Conservation (phyloP, 83 land plant genomes). For the Thuja plicata region DNA sequence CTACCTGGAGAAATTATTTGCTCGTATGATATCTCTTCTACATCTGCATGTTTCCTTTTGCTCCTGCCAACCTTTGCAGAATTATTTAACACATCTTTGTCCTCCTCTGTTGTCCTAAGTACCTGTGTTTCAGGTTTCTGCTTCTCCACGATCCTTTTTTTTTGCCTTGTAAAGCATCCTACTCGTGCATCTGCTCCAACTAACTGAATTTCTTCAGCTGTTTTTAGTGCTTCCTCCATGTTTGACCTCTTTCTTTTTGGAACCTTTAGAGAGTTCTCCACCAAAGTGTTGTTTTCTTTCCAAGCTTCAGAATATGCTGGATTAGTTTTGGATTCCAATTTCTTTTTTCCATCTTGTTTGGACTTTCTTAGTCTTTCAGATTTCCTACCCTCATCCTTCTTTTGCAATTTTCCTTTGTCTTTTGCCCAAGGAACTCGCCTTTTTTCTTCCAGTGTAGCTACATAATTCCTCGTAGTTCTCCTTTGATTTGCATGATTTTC, state of each 20-base stretch:
- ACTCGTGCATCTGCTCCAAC: constrained; percentile 12
- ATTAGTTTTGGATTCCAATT: constrained; percentile 2
- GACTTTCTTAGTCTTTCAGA: constrained; percentile 3
- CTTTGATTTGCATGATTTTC: constrained; percentile 4
- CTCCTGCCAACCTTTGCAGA: not conserved
- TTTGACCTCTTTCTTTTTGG: not conserved
- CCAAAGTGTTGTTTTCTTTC: not conserved
- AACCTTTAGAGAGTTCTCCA: not conserved
- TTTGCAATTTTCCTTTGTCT: not conserved
- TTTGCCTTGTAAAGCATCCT: not conserved
- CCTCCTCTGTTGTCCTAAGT: not conserved
- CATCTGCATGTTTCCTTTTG: not conserved
- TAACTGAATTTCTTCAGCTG: constrained; percentile 8
- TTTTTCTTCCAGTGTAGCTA: not conserved
- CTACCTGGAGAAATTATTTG: not conserved
- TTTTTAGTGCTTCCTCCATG: not conserved
- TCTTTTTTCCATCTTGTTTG: constrained; percentile 3
- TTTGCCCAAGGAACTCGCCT: not conserved
- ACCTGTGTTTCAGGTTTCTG: not conserved
- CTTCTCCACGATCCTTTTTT: not conserved
- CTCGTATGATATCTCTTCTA: constrained; percentile 1
- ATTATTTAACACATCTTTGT: constrained; percentile 2
- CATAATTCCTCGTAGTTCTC: not conserved
- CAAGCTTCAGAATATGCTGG: not conserved
- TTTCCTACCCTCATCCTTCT: not conserved